These are phyloP conservation scores for Byssoonygena ceratinophila DNA, from an alignment of 2,329 filamentous ascomycete species.

Conservation along the genomic window DNA sequence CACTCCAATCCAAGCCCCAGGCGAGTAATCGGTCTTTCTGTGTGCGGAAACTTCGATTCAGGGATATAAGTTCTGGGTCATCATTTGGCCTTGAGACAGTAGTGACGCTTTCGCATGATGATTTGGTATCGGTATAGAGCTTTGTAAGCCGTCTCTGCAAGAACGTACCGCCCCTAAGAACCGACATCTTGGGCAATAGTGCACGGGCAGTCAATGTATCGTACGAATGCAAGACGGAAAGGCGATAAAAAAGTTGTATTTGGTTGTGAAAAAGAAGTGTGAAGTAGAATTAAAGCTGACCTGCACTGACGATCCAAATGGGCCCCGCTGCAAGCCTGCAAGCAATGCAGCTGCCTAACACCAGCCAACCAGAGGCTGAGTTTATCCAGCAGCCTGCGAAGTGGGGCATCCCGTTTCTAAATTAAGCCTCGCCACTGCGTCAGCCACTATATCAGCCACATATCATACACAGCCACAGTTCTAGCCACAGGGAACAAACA, in stretches of 20 bases:
- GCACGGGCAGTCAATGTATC: background rate
- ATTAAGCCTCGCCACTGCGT: background rate
- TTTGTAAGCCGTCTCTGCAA: conserved; percentile 46
- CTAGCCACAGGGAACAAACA: conserved; percentile 1
- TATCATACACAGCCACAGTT: background rate
- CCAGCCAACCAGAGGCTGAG: conserved; percentile 3
- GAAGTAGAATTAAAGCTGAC: background rate
- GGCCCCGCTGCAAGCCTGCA: background rate
- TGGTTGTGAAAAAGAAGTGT: background rate
- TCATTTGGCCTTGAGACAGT: conserved; percentile 40
- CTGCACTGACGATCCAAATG: background rate
- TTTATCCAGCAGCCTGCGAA: conserved; percentile 3
- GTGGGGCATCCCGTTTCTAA: background rate
- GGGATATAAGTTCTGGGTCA: conserved; percentile 44
- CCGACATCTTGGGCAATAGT: conserved; percentile 31
- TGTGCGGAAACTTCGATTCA: conserved; percentile 51
- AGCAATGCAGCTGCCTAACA: conserved; percentile 3
- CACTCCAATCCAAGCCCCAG: conserved; percentile 58
- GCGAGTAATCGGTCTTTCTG: conserved; percentile 54
- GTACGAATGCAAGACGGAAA: background rate
- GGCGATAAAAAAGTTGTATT: background rate
- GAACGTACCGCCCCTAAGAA: conserved; percentile 36
- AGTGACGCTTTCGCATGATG: conserved; percentile 47
- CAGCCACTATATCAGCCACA: background rate
- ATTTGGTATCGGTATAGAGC: conserved; percentile 55